Percentiles rank a stretch among this genome's conserved stretches.
Evolutionary conservation across 1,284 basidiomycete genomes (phyloP).

Genomic region (Cerioporus squamosus): DNA sequence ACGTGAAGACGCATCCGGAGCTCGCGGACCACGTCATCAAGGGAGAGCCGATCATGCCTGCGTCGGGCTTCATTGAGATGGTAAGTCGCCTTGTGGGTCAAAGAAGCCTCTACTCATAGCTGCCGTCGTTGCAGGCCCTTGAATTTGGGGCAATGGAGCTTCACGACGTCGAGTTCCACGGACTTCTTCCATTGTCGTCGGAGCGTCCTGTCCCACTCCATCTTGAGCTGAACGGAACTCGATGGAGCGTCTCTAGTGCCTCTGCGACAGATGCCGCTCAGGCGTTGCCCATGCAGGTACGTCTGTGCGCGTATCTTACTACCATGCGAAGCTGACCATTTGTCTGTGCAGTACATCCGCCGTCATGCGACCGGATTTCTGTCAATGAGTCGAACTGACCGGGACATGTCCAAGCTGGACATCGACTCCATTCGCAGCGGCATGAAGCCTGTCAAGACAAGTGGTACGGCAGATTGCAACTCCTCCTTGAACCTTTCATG

Average conservation of each 20-base stretch:
- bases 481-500: neutral
- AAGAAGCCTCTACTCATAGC: neutral
- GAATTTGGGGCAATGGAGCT: neutral
- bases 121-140: neutral
- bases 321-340: neutral
- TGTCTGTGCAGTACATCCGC: slow-evolving; percentile 20
- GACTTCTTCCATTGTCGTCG: slow-evolving; percentile 24
- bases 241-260: slow-evolving; percentile 30
- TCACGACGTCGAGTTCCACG: neutral
- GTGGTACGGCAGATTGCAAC: neutral
- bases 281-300: slow-evolving; percentile 4
- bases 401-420: neutral
- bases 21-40: slow-evolving; percentile 46
- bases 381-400: slow-evolving; percentile 24
- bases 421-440: slow-evolving; percentile 26
- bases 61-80: slow-evolving; percentile 49
- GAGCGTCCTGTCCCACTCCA: slow-evolving; percentile 33
- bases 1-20: slow-evolving; percentile 39
- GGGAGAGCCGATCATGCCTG: slow-evolving; percentile 47
- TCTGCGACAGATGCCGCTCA: neutral
- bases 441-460: slow-evolving; percentile 6
- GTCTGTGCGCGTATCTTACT: neutral
- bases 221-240: slow-evolving; percentile 23
- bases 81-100: slow-evolving; percentile 23
- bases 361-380: slow-evolving; percentile 39